phyloP scores from a whole-genome alignment of 1,284 basidiomycete species.

The Puccinia brachypodii region DNA sequence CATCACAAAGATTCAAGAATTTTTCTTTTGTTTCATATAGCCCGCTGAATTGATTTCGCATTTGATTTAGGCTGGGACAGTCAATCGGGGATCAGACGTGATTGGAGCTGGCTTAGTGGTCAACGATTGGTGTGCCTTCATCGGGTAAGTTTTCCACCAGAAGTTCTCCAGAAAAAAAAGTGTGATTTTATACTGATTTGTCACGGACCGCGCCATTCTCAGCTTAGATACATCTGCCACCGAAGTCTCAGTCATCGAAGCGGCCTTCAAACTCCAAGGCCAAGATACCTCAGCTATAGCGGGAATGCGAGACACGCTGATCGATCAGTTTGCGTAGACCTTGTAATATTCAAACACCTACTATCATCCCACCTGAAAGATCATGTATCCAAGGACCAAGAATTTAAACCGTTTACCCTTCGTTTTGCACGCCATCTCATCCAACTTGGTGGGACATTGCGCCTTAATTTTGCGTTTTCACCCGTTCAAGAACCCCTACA shows the following conservation, averaged over 20 bases:
- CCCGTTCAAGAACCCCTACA: no score
- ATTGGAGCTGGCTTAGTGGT: conserved; percentile 96
- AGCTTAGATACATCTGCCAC: conserved; percentile 92
- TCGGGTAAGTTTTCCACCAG: conserved; percentile 61
- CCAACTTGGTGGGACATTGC: no score
- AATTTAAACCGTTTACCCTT: neutral
- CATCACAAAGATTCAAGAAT: neutral
- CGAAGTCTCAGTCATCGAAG: conserved; percentile 97
- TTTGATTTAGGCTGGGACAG: conserved; percentile 72
- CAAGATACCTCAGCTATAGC: conserved; percentile 82
- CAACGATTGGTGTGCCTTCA: conserved; percentile 99
- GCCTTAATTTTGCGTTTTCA: no score
- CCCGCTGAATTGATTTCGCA: neutral
- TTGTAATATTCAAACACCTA: neutral
- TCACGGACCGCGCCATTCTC: neutral
- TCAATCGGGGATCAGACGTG: conserved; percentile 96
- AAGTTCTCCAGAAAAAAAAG: conserved; percentile 33
- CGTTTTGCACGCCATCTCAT: neutral
- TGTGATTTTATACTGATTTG: neutral
- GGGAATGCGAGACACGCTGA: conserved; percentile 89
- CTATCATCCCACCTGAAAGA: neutral
- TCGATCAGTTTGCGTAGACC: conserved; percentile 84
- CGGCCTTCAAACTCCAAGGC: conserved; percentile 90
- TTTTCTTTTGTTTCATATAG: neutral
- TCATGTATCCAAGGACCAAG: neutral